Evolutionary conservation across 2,329 filamentous ascomycete species (phyloP).

Genomic region (Penicillium sp.): DNA sequence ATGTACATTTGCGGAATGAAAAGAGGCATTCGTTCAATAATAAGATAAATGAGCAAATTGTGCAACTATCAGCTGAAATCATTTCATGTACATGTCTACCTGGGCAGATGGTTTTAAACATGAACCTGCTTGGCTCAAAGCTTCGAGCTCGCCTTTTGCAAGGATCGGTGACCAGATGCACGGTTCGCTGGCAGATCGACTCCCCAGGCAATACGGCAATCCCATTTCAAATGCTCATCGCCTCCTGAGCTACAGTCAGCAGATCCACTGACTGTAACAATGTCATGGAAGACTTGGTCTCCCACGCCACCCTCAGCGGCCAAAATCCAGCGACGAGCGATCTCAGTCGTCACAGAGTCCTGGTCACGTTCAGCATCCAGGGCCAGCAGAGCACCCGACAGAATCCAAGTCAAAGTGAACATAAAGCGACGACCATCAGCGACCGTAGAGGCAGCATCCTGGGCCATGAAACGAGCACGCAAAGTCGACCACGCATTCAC

Average conservation of each 20-base stretch:
- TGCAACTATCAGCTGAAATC: too few species aligned
- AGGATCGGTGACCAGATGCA: slow-evolving; percentile 23
- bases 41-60: neutral
- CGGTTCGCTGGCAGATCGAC: slow-evolving; percentile 19
- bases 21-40: too few species aligned
- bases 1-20: too few species aligned
- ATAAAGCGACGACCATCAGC: slow-evolving; percentile 35
- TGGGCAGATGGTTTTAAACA: neutral
- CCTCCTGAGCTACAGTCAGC: neutral
- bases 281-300: slow-evolving; percentile 28
- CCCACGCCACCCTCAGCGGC: slow-evolving; percentile 32
- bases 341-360: slow-evolving; percentile 33
- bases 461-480: slow-evolving; percentile 14
- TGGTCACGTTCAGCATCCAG: slow-evolving; percentile 40
- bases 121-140: neutral
- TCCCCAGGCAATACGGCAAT: slow-evolving; percentile 25
- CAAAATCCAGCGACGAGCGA: slow-evolving; percentile 41
- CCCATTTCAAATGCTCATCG: slow-evolving; percentile 22
- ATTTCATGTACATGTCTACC: neutral
- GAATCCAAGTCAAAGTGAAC: slow-evolving; percentile 39
- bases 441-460: slow-evolving; percentile 20
- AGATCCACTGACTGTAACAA: slow-evolving; percentile 10
- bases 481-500: slow-evolving; percentile 20
- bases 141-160: slow-evolving; percentile 18
- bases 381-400: slow-evolving; percentile 37